phyloP scores from a whole-genome alignment of 306 rosid genomes.

The Sesbania bispinosa region DNA sequence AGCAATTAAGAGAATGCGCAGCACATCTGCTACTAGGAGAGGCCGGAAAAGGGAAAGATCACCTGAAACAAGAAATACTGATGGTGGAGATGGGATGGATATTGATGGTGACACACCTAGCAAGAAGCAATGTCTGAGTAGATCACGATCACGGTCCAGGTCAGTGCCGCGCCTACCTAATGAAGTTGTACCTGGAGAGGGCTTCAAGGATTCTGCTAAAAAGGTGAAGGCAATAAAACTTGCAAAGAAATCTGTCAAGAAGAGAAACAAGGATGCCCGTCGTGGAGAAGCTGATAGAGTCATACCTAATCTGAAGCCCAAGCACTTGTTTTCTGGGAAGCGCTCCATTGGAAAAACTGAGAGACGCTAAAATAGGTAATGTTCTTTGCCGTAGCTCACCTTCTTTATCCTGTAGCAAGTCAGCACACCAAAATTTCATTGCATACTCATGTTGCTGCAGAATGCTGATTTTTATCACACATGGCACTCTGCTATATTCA shows the following conservation, averaged over 20 bases:
- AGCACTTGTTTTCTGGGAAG: constrained; percentile 83
- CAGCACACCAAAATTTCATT: not conserved
- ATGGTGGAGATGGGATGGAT: constrained; percentile 54
- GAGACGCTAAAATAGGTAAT: constrained; percentile 55
- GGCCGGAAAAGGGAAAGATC: constrained; percentile 84
- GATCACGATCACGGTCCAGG: constrained; percentile 56
- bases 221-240: constrained; percentile 66
- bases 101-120: constrained; percentile 60
- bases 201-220: constrained; percentile 68
- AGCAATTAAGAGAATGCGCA: constrained; percentile 67
- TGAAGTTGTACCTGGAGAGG: constrained; percentile 84
- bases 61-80: constrained; percentile 35
- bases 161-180: constrained; percentile 55
- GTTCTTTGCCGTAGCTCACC: not conserved
- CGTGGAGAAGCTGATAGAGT: constrained; percentile 96
- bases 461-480: not conserved
- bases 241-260: constrained; percentile 62
- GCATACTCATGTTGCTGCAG: not conserved
- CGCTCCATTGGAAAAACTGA: constrained; percentile 69
- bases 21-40: constrained; percentile 50
- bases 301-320: constrained; percentile 69
- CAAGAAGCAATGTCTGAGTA: constrained; percentile 57
- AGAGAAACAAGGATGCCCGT: constrained; percentile 75
- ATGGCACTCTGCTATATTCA: not conserved
- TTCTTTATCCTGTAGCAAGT: not conserved